Conservation (phyloP, 176 grass and related monocot genomes). For the Canna indica region DNA sequence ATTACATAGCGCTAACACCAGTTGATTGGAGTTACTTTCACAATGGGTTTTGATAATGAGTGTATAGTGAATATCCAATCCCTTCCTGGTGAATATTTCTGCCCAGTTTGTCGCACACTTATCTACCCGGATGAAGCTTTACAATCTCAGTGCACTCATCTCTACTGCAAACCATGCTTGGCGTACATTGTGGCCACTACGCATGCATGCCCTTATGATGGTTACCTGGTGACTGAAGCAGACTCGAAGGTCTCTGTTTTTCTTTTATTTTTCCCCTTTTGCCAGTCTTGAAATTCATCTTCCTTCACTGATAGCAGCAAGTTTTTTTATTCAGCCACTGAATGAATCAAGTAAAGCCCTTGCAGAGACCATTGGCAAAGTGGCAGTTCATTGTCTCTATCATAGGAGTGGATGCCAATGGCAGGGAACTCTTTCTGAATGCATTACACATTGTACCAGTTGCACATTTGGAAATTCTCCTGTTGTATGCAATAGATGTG, state of each 20-base stretch:
- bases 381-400: slow-evolving; percentile 75
- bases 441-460: slow-evolving; percentile 47
- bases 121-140: slow-evolving; percentile 79
- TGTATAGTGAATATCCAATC: slow-evolving; percentile 82
- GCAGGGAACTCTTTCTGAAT: slow-evolving; percentile 83
- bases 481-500: slow-evolving; percentile 89
- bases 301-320: slow-evolving; percentile 10
- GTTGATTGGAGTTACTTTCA: neutral
- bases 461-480: slow-evolving; percentile 84
- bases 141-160: slow-evolving; percentile 91
- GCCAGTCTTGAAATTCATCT: too few species aligned
- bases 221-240: slow-evolving; percentile 87
- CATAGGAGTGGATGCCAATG: slow-evolving; percentile 87
- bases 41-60: slow-evolving; percentile 95
- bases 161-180: slow-evolving; percentile 98
- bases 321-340: slow-evolving; percentile 53
- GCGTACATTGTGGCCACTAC: slow-evolving; percentile 77
- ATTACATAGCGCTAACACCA: neutral
- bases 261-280: neutral
- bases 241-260: slow-evolving; percentile 74
- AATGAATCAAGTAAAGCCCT: slow-evolving; percentile 69
- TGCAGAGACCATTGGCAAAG: slow-evolving; percentile 63
- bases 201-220: slow-evolving; percentile 94
- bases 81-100: slow-evolving; percentile 98
- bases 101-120: slow-evolving; percentile 94